These are phyloP conservation scores for Hyphodiscus hymeniophilus DNA, from an alignment of 495 filamentous ascomycete genomes.

Conservation along the genomic window DNA sequence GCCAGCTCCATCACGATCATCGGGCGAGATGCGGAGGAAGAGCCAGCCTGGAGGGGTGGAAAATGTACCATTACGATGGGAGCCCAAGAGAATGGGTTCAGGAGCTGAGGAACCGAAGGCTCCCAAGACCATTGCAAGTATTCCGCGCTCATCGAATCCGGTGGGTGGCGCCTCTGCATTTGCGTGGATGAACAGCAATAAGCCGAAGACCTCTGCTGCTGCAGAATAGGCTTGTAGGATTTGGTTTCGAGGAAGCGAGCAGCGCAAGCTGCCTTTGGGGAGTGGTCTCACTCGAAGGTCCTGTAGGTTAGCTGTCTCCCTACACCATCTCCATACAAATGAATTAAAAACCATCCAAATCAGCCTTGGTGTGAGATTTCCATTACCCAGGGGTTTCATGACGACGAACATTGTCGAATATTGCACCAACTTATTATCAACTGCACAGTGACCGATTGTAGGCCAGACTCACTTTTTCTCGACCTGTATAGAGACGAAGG, in stretches of 20 bases:
- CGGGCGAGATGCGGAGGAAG: constrained; percentile 22
- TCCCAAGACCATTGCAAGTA: constrained; percentile 28
- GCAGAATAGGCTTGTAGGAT: constrained; percentile 12
- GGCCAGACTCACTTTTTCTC: no score
- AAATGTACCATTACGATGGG: constrained; percentile 23
- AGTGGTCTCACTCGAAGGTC: not conserved
- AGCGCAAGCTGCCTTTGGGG: not conserved
- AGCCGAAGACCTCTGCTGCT: constrained; percentile 13
- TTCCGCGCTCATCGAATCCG: constrained; percentile 56
- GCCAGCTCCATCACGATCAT: constrained; percentile 27
- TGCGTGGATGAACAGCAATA: constrained; percentile 61
- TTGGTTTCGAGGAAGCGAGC: not conserved
- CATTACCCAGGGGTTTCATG: not conserved
- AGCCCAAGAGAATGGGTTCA: constrained; percentile 24
- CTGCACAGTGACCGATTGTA: no score
- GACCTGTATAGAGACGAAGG: no score
- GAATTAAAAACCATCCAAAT: not conserved
- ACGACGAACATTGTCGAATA: not conserved
- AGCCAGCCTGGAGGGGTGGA: constrained; percentile 22
- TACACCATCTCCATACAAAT: not conserved
- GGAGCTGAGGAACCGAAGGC: constrained; percentile 29
- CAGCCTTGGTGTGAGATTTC: no score
- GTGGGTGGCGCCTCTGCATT: constrained; percentile 92
- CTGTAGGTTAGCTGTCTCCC: not conserved
- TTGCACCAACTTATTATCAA: no score